phyloP scores from a whole-genome alignment of 2,329 filamentous ascomycete species.

The Aspergillus amoenus region DNA sequence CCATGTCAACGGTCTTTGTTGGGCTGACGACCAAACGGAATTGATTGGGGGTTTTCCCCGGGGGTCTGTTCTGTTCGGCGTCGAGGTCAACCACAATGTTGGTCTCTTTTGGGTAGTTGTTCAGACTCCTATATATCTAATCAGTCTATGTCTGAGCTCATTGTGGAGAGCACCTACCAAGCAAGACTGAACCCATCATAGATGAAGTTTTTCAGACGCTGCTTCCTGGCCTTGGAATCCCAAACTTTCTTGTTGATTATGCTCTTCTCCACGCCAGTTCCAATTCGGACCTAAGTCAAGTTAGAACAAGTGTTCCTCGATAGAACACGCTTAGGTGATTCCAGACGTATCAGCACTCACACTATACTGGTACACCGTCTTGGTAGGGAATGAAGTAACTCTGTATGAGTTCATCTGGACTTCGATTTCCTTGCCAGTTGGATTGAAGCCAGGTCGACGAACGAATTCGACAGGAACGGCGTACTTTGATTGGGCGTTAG shows the following conservation, averaged over 20 bases:
- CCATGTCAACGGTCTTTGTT: conserved; percentile 69
- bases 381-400: conserved; percentile 60
- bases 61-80: conserved; percentile 54
- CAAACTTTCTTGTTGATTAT: conserved; percentile 74
- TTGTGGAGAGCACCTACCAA: conserved; percentile 58
- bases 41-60: conserved; percentile 43
- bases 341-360: conserved; percentile 52
- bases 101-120: conserved; percentile 44
- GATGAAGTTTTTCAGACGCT: conserved; percentile 63
- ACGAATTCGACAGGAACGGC: conserved; percentile 32
- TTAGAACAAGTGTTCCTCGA: not conserved
- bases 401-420: conserved; percentile 73
- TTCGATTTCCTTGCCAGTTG: conserved; percentile 54
- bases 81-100: conserved; percentile 71
- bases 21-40: conserved; percentile 63
- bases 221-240: conserved; percentile 63
- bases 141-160: conserved; percentile 32
- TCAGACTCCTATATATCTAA: conserved; percentile 34
- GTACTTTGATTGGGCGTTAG: conserved; percentile 34
- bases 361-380: conserved; percentile 78
- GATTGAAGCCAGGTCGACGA: conserved; percentile 58
- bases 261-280: conserved; percentile 62
- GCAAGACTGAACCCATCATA: conserved; percentile 83
- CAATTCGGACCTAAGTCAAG: conserved; percentile 61
- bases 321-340: not conserved